phyloP scores from a whole-genome alignment of 1,139 yeast species.

The Geotrichum macrosporum region DNA sequence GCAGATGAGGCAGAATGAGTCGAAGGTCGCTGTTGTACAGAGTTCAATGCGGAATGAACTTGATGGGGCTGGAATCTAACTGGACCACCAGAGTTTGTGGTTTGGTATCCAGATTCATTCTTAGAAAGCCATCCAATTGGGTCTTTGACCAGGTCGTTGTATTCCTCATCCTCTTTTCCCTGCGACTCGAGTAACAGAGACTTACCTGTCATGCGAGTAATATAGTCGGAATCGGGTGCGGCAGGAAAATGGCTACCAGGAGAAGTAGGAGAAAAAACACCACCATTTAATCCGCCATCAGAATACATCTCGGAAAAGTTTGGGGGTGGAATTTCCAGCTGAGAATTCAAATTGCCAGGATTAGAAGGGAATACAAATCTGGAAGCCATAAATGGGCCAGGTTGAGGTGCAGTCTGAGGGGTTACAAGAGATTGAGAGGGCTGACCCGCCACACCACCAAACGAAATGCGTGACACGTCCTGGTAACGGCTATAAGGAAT shows the following conservation, averaged over 20 bases:
- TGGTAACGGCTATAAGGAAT: constrained; percentile 25
- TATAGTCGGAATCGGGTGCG: constrained; percentile 18
- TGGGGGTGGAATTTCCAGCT: constrained; percentile 24
- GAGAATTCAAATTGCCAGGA: constrained; percentile 11
- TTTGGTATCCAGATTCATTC: constrained; percentile 23
- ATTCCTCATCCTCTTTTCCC: constrained; percentile 34
- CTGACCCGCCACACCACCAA: not conserved
- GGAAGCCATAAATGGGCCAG: constrained; percentile 13
- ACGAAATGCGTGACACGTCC: constrained; percentile 5
- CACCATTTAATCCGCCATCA: constrained; percentile 20
- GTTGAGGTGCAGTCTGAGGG: constrained; percentile 8
- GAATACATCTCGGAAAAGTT: constrained; percentile 20
- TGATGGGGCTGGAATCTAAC: constrained; percentile 14
- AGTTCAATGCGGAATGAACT: constrained; percentile 2
- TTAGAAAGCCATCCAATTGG: constrained; percentile 31
- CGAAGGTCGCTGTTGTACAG: not conserved
- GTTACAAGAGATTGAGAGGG: constrained; percentile 9
- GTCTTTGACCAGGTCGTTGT: constrained; percentile 34
- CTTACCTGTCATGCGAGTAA: constrained; percentile 30
- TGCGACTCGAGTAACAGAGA: constrained; percentile 35
- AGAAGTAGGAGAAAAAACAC: constrained; percentile 32
- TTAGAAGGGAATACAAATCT: constrained; percentile 18
- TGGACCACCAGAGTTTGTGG: constrained; percentile 20
- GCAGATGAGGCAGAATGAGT: not conserved
- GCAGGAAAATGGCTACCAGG: constrained; percentile 32